These are phyloP conservation scores for Fusarium mangiferae DNA, from an alignment of 2,329 filamentous ascomycete species.

Conservation along the genomic window DNA sequence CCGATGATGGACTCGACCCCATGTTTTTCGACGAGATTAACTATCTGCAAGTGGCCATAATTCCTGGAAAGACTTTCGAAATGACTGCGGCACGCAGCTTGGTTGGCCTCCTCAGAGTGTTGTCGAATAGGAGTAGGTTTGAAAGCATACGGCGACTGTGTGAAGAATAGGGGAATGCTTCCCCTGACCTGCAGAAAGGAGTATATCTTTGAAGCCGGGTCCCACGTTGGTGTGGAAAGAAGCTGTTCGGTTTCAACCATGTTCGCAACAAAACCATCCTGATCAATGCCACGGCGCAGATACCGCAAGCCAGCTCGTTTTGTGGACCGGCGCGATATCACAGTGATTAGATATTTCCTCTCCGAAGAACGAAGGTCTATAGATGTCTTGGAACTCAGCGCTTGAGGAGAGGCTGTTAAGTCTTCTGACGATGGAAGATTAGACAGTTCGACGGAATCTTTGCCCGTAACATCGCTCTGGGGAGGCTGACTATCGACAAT, in stretches of 20 bases:
- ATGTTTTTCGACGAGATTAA: conserved; percentile 89
- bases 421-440: conserved; percentile 50
- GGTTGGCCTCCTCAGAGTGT: conserved; percentile 83
- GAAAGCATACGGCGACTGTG: conserved; percentile 91
- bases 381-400: conserved; percentile 43
- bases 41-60: conserved; percentile 82
- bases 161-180: conserved; percentile 95
- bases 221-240: conserved; percentile 76
- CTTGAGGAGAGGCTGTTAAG: conserved; percentile 38
- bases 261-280: conserved; percentile 89
- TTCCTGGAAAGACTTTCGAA: conserved; percentile 74
- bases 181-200: conserved; percentile 90
- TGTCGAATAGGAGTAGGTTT: conserved; percentile 87
- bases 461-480: conserved; percentile 59
- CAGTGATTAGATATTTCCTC: conserved; percentile 78
- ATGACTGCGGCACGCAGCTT: conserved; percentile 80
- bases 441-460: conserved; percentile 59
- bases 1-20: conserved; percentile 84
- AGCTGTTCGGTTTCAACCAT: conserved; percentile 96
- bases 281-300: conserved; percentile 87
- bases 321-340: conserved; percentile 89
- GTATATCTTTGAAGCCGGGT: conserved; percentile 70
- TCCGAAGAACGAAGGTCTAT: conserved; percentile 60
- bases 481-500: conserved; percentile 72
- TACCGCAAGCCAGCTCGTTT: conserved; percentile 91